Conservation (phyloP, 257 asterid species). For the Solanum rostratum region DNA sequence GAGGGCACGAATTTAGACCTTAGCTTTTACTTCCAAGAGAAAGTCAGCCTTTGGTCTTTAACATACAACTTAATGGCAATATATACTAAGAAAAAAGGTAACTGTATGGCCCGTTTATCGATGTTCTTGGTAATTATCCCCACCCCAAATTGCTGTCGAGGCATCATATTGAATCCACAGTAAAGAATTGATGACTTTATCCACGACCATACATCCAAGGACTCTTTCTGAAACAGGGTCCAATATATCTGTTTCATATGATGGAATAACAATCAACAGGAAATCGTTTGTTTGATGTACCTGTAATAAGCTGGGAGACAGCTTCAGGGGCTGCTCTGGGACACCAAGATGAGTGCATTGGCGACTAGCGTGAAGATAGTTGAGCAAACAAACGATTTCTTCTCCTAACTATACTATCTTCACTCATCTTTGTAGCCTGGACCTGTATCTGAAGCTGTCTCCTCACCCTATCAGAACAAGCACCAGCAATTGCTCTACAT, state of each 20-base stretch:
- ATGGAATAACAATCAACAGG: not conserved
- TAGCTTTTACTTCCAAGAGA: not conserved
- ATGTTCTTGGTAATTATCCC: not conserved
- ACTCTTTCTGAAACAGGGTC: no score
- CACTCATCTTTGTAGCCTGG: constrained; percentile 60
- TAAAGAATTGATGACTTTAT: not conserved
- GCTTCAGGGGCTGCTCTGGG: constrained; percentile 87
- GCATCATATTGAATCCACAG: not conserved
- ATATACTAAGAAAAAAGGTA: not conserved
- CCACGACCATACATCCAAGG: not conserved
- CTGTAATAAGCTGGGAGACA: constrained; percentile 95
- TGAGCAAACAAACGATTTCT: constrained; percentile 43
- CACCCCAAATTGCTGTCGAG: not conserved
- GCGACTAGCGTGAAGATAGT: constrained; percentile 62
- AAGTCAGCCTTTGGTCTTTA: not conserved
- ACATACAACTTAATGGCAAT: not conserved
- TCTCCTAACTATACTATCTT: constrained; percentile 78
- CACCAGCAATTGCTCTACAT: constrained; percentile 88
- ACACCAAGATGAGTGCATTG: constrained; percentile 63
- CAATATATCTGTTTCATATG: no score
- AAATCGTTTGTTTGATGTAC: constrained; percentile 14
- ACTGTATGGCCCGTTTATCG: not conserved
- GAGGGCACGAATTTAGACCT: not conserved
- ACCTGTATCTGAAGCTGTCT: constrained; percentile 97
- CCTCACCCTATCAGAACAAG: constrained; percentile 94